Evolutionary conservation across 495 filamentous ascomycete genomes (phyloP).

Genomic region (Melanomma pulvis-pyrius): DNA sequence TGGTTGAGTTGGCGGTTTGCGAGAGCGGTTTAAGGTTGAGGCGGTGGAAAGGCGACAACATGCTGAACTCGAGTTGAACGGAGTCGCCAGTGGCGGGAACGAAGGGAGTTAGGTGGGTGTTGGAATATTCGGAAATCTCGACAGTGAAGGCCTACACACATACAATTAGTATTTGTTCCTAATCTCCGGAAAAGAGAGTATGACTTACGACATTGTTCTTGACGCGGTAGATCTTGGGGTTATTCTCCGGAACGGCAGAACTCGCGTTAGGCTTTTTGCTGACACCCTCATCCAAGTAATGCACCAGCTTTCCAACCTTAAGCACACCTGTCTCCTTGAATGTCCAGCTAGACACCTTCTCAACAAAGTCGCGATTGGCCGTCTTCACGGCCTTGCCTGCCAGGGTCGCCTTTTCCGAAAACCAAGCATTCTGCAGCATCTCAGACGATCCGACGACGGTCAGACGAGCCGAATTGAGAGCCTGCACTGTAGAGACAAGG

Average conservation of each 20-base stretch:
- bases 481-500: slow-evolving; percentile 81
- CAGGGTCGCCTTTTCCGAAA: slow-evolving; percentile 69
- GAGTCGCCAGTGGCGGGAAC: slow-evolving; percentile 66
- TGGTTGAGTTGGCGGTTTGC: slow-evolving; percentile 65
- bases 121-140: slow-evolving; percentile 80
- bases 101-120: slow-evolving; percentile 73
- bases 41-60: slow-evolving; percentile 99
- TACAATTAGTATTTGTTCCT: slow-evolving; percentile 35
- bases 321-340: slow-evolving; percentile 93
- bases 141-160: slow-evolving; percentile 74
- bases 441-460: slow-evolving; percentile 84
- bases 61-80: slow-evolving; percentile 94
- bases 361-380: slow-evolving; percentile 82
- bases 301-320: slow-evolving; percentile 79
- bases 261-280: slow-evolving; percentile 45
- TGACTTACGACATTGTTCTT: slow-evolving; percentile 92
- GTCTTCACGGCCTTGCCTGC: slow-evolving; percentile 56
- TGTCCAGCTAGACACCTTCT: slow-evolving; percentile 81
- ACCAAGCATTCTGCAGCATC: slow-evolving; percentile 87
- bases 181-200: background rate
- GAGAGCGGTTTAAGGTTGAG: slow-evolving; percentile 64
- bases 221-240: slow-evolving; percentile 90
- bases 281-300: slow-evolving; percentile 67
- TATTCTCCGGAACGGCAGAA: slow-evolving; percentile 52
- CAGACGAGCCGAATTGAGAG: slow-evolving; percentile 89